Evolutionary conservation across 2,329 filamentous ascomycete species (phyloP).

Genomic region (Eutypella sp.): DNA sequence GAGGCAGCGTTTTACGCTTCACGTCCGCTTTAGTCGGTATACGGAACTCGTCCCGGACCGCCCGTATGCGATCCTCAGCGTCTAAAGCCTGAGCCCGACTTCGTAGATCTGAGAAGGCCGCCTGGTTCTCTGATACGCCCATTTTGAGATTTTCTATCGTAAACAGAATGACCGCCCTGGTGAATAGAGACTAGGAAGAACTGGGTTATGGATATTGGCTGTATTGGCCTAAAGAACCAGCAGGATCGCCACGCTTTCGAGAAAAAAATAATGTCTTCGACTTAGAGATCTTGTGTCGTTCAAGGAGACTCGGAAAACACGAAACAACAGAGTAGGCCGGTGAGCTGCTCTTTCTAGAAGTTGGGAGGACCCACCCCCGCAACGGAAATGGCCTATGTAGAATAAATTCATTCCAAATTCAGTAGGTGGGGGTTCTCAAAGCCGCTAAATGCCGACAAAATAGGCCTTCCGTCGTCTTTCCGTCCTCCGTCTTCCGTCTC

Average conservation of each 20-base stretch:
- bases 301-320: no score
- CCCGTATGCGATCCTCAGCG: constrained; percentile 20
- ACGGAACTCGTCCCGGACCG: constrained; percentile 24
- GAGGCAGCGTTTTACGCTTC: constrained; percentile 22
- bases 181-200: no score
- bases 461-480: no score
- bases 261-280: no score
- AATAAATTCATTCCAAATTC: not conserved
- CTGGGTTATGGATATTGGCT: no score
- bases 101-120: constrained; percentile 19
- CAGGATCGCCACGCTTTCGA: no score
- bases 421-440: not conserved
- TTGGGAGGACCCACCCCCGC: not conserved
- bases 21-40: constrained; percentile 26
- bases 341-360: not conserved
- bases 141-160: constrained; percentile 13
- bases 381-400: not conserved
- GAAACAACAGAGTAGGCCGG: no score
- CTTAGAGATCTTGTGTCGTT: no score
- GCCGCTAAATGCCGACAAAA: no score
- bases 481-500: no score
- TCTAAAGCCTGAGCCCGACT: constrained; percentile 24
- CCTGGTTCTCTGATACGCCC: constrained; percentile 13
- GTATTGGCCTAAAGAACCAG: no score
- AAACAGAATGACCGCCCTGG: constrained; percentile 3